Percentiles rank a stretch among this genome's conserved stretches.
Conservation (phyloP, 2,329 filamentous ascomycete genomes). For the Penicillium expansum region DNA sequence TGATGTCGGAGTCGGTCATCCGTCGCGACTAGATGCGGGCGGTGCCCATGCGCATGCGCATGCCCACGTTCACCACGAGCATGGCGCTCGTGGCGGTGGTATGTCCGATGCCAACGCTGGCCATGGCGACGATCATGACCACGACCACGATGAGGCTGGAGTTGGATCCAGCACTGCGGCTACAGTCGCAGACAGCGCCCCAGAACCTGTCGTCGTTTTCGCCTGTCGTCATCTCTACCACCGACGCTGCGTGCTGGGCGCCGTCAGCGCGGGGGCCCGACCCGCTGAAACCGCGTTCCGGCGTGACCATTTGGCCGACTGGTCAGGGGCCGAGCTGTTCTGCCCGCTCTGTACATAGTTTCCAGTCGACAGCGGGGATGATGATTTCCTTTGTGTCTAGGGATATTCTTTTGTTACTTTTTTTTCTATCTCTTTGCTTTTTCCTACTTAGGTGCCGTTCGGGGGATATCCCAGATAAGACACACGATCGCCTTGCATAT, state of each 20-base stretch:
- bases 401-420: not conserved
- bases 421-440: not conserved
- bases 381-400: conserved; percentile 2
- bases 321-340: conserved; percentile 28
- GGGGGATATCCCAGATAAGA: conserved; percentile 2
- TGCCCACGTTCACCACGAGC: not conserved
- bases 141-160: not conserved
- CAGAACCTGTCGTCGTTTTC: conserved; percentile 44
- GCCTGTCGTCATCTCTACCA: conserved; percentile 52
- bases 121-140: conserved; percentile 1
- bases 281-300: conserved; percentile 17
- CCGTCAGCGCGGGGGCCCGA: conserved; percentile 12
- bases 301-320: conserved; percentile 25
- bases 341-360: conserved; percentile 42
- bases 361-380: not conserved
- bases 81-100: not conserved
- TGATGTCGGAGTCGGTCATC: conserved; percentile 24
- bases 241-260: conserved; percentile 42
- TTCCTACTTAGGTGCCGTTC: not conserved
- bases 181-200: not conserved
- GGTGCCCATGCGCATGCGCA: conserved; percentile 17
- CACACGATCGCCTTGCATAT: not conserved
- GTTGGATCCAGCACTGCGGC: not conserved
- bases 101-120: not conserved
- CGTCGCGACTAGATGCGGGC: conserved; percentile 11